phyloP scores from a whole-genome alignment of 371 early-diverging fungal species.

The Mortierella sp. region DNA sequence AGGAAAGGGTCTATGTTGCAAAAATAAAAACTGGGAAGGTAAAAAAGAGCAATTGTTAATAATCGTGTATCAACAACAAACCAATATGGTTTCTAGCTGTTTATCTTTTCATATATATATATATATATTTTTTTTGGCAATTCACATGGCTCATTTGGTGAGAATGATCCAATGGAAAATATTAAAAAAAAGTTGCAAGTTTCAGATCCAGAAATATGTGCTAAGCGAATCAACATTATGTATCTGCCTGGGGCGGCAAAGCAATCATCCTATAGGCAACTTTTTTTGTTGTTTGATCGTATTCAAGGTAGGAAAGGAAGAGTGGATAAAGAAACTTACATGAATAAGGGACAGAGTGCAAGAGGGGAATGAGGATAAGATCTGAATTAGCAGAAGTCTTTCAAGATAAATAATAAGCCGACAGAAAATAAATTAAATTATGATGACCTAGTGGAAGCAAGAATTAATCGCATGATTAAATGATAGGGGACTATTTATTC shows the following conservation, averaged over 20 bases:
- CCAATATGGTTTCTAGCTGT: background rate
- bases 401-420: too few species aligned
- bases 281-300: constrained; percentile 7
- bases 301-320: background rate
- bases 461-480: background rate
- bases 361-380: background rate
- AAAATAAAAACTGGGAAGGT: background rate
- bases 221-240: constrained; percentile 28
- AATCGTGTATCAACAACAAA: background rate
- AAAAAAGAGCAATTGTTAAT: background rate
- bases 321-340: constrained; percentile 11
- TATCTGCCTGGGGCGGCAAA: constrained; percentile 33
- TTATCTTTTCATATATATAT: background rate
- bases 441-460: background rate
- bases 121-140: background rate
- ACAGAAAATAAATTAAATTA: too few species aligned
- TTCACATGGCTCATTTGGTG: background rate
- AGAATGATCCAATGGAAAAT: background rate
- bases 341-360: background rate
- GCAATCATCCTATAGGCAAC: constrained; percentile 22
- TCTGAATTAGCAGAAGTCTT: background rate
- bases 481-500: background rate
- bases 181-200: constrained; percentile 4
- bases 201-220: constrained; percentile 31
- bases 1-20: background rate